These are phyloP conservation scores for Phylloporus arenicola DNA, from an alignment of 768 basidiomycete genomes.

Conservation along the genomic window DNA sequence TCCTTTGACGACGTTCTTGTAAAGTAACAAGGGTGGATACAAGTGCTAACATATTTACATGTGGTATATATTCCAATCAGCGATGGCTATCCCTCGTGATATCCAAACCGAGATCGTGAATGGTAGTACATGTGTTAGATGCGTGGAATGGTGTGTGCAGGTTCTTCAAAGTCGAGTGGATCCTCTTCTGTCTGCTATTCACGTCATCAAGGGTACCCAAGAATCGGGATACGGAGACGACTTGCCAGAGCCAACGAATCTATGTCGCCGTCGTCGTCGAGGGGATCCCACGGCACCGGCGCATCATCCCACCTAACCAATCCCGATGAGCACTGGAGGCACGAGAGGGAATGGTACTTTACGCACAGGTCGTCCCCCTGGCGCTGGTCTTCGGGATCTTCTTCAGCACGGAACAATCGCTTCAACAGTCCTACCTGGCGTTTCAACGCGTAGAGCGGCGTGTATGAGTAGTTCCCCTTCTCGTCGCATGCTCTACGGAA, in stretches of 20 bases:
- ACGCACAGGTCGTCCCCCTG: constrained; percentile 19
- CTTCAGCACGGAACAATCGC: constrained; percentile 11
- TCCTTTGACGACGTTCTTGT: not conserved
- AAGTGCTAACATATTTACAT: not conserved
- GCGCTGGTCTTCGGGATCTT: not conserved
- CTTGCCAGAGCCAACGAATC: constrained; percentile 16
- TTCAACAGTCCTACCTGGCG: not conserved
- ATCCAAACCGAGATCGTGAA: not conserved
- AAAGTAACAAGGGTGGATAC: not conserved
- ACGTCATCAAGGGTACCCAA: not conserved
- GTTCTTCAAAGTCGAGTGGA: not conserved
- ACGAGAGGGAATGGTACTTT: not conserved
- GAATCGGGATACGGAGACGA: not conserved
- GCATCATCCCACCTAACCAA: constrained; percentile 19
- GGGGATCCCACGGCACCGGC: constrained; percentile 18
- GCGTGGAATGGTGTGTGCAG: not conserved
- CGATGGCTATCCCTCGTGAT: not conserved
- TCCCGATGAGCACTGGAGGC: not conserved
- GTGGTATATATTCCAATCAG: not conserved
- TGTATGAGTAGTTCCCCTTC: constrained; percentile 18
- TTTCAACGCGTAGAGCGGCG: constrained; percentile 26
- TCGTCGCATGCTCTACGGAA: constrained; percentile 22
- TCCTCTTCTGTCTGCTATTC: not conserved
- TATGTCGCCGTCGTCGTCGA: constrained; percentile 22
- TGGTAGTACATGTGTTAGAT: not conserved